Evolutionary conservation across 2,329 filamentous ascomycete species (phyloP), one percentile per base, ranked within the genome.

Genomic region (Tolypocladium guangdongense): DNA sequence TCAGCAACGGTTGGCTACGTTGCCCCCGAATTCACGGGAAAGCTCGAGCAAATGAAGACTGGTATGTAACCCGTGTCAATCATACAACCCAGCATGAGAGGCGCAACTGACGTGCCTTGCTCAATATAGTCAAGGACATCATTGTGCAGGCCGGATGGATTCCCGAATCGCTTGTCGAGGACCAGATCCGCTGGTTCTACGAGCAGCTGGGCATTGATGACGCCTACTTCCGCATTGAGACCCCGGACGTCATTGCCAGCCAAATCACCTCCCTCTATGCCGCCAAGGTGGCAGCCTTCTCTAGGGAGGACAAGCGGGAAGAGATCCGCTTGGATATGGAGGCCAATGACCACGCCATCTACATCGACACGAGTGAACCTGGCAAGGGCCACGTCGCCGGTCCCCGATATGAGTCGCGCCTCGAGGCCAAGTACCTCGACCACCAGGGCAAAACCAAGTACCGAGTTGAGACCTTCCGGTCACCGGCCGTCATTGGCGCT

Each of bases 241-340:
- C 80, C 5, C 87, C 87, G 20, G 84, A 88, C 53, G 89, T 89
- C 55, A 95, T 99, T 66, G 87, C 90, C 61, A 95, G 86, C 69
- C 90, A 96, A 68, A 91, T 99, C 66, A 92, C 92, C 56, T 96
- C 92, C 12, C 82, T 99, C 49, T 99, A 97, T 67, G 93, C 93
- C 52, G 93, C 92, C 68, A 97, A 97, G 75, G 85, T 97, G 48
- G 93, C 93, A 38, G 91, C 93, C 10, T 93, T 88, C 68, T 90
- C 92, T 37, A 84, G 93, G 54, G 88, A 95, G 69, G 92, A 97
- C 73, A 95, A 95, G 77, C 86, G 86, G 60, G 81, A 97, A 63
- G 91, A 97, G 73, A 96, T 99, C 63, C 84, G 91, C 58, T 76
- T 99, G 43, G 92, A 97, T 68, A 96, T 96, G 82, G 93, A 99